Evolutionary conservation across 2,329 filamentous ascomycete genomes (phyloP), one percentile per base, ranked within the genome.

Genomic region (Trichoderma cornu-damae): DNA sequence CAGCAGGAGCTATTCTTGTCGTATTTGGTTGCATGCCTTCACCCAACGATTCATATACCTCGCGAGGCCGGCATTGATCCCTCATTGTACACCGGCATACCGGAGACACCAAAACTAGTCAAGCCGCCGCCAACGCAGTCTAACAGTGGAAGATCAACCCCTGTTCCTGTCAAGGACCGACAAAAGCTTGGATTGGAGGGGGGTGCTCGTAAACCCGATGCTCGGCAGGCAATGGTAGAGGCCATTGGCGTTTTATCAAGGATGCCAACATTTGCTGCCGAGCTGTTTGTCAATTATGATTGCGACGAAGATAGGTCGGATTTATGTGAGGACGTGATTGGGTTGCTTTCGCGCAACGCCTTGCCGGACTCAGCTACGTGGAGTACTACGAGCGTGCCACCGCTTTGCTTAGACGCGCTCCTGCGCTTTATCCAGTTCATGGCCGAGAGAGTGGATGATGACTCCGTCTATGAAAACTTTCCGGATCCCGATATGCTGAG

Each of bases 381-480:
- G 94, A 99, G 95, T 70, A 99, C 94, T 9, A 96, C 93, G 4
- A 99, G 96, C 68, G 95, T 99, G 1, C 94, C 94, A 14, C 94
- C 94, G 0, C 77, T 99, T 2, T 99, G 94, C 66, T 78, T 99
- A 20, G 94, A 99, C 73, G 91, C 94, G 8, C 77, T 99, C 9
- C 78, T 99, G 22, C 87, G 90, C 14, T 97, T 92, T 66, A 84
- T 99, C 32, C 92, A 96, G 67, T 96, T 90, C 63, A 87, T 99
- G 62, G 88, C 90, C 1, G 91, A 96, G 69, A 83, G 94, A 56
- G 75, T 97, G 16, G 83, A 95, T 50, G 83, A 94, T 53, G 76
- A 83, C 24, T 84, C 89, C 0, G 70, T 75, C 2, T 76, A 73
- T 9, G 84, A 87, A 53, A 85, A 84, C 0, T 85, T 87, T 62